These are phyloP conservation scores for Kokia cookei DNA, from an alignment of 441 rosid genomes.

Conservation along the genomic window DNA sequence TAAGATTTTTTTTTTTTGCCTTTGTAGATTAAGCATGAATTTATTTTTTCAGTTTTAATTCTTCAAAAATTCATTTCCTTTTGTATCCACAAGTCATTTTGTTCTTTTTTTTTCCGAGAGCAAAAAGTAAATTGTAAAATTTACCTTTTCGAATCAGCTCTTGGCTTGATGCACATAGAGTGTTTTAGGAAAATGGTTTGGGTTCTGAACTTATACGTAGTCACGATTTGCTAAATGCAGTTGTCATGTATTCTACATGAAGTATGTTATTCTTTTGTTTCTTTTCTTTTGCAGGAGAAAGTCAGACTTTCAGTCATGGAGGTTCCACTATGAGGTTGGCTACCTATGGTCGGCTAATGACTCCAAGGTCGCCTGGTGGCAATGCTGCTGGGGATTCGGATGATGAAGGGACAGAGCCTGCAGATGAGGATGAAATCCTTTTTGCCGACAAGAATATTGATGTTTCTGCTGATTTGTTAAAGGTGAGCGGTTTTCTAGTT, in stretches of 20 bases:
- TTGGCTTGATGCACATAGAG: background rate
- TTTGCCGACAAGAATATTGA: constrained; percentile 19
- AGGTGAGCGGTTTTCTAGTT: constrained; percentile 9
- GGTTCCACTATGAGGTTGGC: constrained; percentile 39
- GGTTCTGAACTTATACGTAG: background rate
- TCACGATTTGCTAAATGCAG: background rate
- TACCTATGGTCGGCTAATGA: constrained; percentile 34
- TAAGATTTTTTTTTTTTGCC: background rate
- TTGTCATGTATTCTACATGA: background rate
- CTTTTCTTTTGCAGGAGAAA: constrained; percentile 23
- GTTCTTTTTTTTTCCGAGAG: background rate
- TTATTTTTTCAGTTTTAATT: background rate
- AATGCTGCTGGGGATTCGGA: constrained; percentile 47
- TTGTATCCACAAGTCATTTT: background rate
- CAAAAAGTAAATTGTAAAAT: background rate
- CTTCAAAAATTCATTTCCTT: background rate
- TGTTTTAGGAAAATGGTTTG: background rate
- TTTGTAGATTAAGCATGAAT: background rate
- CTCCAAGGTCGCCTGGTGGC: constrained; percentile 54
- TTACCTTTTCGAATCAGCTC: background rate
- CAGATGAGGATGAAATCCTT: constrained; percentile 27
- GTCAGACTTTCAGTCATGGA: constrained; percentile 25
- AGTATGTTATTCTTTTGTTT: background rate
- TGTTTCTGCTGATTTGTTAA: constrained; percentile 16
- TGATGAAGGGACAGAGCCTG: constrained; percentile 50